A percentile compares a stretch with the other conserved stretches of the same genome.
Conservation (phyloP, 352 stramenopile genomes). For the Pseudoperonospora humuli region DNA sequence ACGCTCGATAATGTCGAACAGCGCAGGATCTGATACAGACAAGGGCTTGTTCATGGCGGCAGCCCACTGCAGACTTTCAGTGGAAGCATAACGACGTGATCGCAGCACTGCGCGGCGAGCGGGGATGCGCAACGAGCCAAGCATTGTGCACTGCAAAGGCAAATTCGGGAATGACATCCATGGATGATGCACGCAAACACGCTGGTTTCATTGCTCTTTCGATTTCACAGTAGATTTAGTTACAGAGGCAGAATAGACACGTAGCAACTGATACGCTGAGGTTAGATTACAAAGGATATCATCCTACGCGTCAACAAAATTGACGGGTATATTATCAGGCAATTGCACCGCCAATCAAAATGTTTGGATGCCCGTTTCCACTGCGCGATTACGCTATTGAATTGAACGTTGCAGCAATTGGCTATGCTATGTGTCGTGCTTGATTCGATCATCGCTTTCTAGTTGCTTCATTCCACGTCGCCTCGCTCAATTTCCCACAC, state of each 20-base stretch:
- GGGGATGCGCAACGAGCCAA: conserved; percentile 17
- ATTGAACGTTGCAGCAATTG: conserved; percentile 1
- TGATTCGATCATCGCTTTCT: conserved; percentile 13
- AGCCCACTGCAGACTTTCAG: conserved; percentile 60
- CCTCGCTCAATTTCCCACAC: conserved; percentile 35
- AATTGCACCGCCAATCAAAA: conserved; percentile 1
- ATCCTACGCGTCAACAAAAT: background rate
- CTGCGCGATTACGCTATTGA: conserved; percentile 3
- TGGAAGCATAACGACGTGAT: conserved; percentile 38
- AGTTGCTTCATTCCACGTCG: conserved; percentile 5
- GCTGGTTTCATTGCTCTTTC: too few species aligned
- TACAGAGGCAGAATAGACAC: too few species aligned
- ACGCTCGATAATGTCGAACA: conserved; percentile 94
- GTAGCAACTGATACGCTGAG: too few species aligned
- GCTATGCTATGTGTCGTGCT: conserved; percentile 1
- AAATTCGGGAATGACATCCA: conserved; percentile 21
- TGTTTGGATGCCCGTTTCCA: conserved; percentile 15
- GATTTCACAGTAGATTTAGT: too few species aligned
- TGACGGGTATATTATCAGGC: background rate
- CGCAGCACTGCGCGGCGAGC: conserved; percentile 12
- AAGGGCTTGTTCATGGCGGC: conserved; percentile 86
- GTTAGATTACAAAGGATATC: background rate
- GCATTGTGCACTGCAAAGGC: conserved; percentile 13
- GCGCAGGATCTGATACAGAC: conserved; percentile 84
- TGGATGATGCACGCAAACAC: too few species aligned